Percentiles rank a stretch among this genome's conserved stretches.
Conservation (phyloP, 78 protist species). For the Emiliania huxleyi region DNA sequence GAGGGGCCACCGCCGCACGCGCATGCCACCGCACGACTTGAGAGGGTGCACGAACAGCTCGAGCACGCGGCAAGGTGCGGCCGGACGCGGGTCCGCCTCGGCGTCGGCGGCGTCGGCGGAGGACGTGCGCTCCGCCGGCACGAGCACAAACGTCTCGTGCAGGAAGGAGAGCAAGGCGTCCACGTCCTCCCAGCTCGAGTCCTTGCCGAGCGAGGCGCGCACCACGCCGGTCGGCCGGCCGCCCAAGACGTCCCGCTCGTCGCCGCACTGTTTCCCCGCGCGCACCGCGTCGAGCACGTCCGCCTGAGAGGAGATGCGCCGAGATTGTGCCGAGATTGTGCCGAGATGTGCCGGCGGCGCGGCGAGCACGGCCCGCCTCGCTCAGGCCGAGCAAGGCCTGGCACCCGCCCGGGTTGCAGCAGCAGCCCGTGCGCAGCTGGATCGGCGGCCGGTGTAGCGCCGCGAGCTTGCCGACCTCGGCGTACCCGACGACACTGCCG, state of each 20-base stretch:
- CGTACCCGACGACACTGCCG: conserved; percentile 64
- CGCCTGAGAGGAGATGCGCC: no score
- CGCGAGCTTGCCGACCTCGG: conserved; percentile 63
- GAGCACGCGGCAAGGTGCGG: no score
- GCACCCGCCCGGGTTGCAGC: conserved; percentile 91
- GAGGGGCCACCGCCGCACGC: conserved; percentile 55
- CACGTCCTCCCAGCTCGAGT: conserved; percentile 55
- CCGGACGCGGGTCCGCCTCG: no score
- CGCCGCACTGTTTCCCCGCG: conserved; percentile 66
- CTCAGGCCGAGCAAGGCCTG: conserved; percentile 56
- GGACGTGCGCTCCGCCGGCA: neutral
- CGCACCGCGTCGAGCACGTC: conserved; percentile 31
- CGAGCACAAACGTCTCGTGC: neutral
- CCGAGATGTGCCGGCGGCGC: no score
- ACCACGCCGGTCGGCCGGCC: conserved; percentile 71
- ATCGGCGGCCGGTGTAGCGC: conserved; percentile 38
- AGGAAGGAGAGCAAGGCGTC: conserved; percentile 33
- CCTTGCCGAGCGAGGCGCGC: conserved; percentile 66
- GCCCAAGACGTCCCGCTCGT: neutral
- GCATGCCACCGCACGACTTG: conserved; percentile 64
- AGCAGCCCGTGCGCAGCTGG: conserved; percentile 72
- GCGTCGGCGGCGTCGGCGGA: no score
- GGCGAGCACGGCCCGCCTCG: no score
- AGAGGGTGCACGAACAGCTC: conserved; percentile 69
- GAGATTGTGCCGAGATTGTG: no score